Percentiles rank a stretch among this genome's conserved stretches.
Evolutionary conservation across 164 flowering plant species (phyloP).

Genomic region (Tinospora cordifolia): DNA sequence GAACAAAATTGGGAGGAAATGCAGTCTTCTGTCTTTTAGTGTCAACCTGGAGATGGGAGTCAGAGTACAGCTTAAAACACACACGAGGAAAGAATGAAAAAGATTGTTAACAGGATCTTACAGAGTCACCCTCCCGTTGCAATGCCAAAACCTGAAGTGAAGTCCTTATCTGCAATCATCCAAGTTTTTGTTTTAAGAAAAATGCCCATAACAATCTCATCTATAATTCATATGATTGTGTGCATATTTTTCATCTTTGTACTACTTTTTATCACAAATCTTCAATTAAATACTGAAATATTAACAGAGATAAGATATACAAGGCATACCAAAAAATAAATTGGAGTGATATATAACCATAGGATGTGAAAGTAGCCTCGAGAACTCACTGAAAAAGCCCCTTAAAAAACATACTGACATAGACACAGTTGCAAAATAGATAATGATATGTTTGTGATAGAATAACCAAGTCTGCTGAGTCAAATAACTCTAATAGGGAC

Average conservation of each 20-base stretch:
- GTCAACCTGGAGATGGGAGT: slow-evolving; percentile 44
- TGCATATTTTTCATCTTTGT: neutral
- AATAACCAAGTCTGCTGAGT: no score
- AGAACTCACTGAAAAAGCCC: no score
- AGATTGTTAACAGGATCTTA: slow-evolving; percentile 24
- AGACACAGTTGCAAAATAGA: no score
- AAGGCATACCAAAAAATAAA: no score
- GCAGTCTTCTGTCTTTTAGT: slow-evolving; percentile 79
- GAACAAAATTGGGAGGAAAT: slow-evolving; percentile 94
- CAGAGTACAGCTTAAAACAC: neutral
- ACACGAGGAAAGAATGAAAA: neutral
- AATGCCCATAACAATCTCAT: neutral
- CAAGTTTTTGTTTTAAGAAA: neutral
- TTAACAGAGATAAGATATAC: no score
- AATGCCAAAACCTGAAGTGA: slow-evolving; percentile 84
- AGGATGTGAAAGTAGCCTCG: no score
- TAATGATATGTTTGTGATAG: no score
- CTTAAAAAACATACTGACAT: no score
- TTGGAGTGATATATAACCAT: no score
- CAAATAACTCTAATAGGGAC: no score
- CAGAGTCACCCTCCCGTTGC: slow-evolving; percentile 43
- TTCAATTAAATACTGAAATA: no score
- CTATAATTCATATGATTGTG: neutral
- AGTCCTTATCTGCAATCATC: slow-evolving; percentile 65
- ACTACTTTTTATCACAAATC: neutral